phyloP scores from a whole-genome alignment of 1,284 basidiomycete genomes.

The Singerocomus inundabilis region DNA sequence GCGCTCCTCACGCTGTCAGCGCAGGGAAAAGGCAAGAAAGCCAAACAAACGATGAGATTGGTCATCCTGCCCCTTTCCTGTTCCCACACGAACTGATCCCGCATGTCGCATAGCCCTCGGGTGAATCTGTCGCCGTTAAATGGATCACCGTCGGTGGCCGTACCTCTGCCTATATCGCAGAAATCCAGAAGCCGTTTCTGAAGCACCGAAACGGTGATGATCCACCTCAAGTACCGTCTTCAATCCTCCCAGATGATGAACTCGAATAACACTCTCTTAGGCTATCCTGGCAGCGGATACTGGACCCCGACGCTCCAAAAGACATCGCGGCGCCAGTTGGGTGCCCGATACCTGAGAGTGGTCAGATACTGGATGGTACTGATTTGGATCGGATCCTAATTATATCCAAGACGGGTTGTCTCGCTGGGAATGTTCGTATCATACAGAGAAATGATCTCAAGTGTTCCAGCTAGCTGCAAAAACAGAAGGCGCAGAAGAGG shows the following conservation, averaged over 20 bases:
- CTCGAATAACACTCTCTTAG: background rate
- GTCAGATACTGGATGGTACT: background rate
- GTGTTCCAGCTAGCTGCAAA: too few species aligned
- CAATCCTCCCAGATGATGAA: background rate
- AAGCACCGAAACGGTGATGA: slow-evolving; percentile 4
- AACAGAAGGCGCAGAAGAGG: too few species aligned
- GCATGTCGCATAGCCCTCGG: slow-evolving; percentile 53
- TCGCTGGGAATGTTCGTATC: background rate
- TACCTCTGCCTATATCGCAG: slow-evolving; percentile 72
- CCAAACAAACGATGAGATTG: slow-evolving; percentile 48
- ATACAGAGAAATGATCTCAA: background rate
- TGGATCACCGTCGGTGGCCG: slow-evolving; percentile 81
- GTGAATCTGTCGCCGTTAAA: slow-evolving; percentile 67
- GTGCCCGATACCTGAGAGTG: background rate
- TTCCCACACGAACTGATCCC: slow-evolving; percentile 4
- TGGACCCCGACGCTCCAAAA: slow-evolving; percentile 1
- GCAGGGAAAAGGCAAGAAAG: slow-evolving; percentile 74
- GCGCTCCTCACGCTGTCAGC: slow-evolving; percentile 11
- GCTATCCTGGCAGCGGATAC: background rate
- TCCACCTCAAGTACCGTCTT: slow-evolving; percentile 8
- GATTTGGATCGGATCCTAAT: background rate
- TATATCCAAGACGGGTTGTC: background rate
- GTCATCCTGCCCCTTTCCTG: slow-evolving; percentile 38
- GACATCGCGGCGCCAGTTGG: slow-evolving; percentile 7
- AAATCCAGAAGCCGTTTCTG: slow-evolving; percentile 55